Evolutionary conservation across 2,329 filamentous ascomycete species (phyloP).

Genomic region (Dothideomycetes sp.): DNA sequence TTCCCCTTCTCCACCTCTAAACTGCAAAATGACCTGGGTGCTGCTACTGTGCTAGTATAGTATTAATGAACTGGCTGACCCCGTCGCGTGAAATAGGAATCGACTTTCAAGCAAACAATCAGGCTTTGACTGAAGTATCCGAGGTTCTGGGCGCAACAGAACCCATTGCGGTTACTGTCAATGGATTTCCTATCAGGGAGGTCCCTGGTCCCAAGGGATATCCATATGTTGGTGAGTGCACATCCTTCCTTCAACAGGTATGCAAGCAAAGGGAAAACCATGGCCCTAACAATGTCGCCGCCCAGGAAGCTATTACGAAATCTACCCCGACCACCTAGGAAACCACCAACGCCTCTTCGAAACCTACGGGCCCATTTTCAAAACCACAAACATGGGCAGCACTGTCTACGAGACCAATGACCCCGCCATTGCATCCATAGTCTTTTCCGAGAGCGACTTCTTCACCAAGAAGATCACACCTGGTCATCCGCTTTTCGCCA

Average conservation of each 20-base stretch:
- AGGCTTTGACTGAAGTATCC: slow-evolving; percentile 8
- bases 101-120: no score
- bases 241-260: no score
- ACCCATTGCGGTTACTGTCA: slow-evolving; percentile 31
- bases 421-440: slow-evolving; percentile 21
- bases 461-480: slow-evolving; percentile 31
- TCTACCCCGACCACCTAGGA: slow-evolving; percentile 31
- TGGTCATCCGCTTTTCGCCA: slow-evolving; percentile 20
- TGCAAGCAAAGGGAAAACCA: no score
- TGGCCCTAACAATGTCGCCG: no score
- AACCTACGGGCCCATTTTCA: slow-evolving; percentile 25
- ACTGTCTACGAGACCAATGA: slow-evolving; percentile 26
- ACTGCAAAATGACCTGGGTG: no score
- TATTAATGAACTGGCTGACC: no score
- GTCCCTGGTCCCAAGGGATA: slow-evolving; percentile 25
- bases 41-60: no score
- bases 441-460: slow-evolving; percentile 24
- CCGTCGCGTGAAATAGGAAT: no score
- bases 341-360: slow-evolving; percentile 31
- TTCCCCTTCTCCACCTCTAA: no score
- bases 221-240: slow-evolving; percentile 26
- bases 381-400: slow-evolving; percentile 26
- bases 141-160: slow-evolving; percentile 12
- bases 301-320: slow-evolving; percentile 23
- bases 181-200: slow-evolving; percentile 37